phyloP scores from a whole-genome alignment of 768 basidiomycete genomes.

The Pulveroboletus frians region DNA sequence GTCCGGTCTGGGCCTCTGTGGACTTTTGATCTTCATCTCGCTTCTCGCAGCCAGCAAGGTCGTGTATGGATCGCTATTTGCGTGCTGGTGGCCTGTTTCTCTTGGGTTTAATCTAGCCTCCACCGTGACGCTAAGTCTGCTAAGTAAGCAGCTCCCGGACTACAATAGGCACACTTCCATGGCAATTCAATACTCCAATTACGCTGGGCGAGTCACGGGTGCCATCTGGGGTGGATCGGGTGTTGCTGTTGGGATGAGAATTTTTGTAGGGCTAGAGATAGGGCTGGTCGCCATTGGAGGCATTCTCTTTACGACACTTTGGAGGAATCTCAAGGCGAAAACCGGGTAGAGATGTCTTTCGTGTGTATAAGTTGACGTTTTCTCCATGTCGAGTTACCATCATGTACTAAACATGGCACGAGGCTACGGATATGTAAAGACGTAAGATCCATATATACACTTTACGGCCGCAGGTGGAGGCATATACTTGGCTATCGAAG shows the following conservation, averaged over 20 bases:
- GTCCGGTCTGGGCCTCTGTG: conserved; percentile 44
- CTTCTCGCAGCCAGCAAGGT: conserved; percentile 39
- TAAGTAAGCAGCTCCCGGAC: conserved; percentile 59
- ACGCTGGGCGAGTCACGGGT: conserved; percentile 57
- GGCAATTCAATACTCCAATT: conserved; percentile 67
- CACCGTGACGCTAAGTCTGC: conserved; percentile 59
- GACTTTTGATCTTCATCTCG: conserved; percentile 47
- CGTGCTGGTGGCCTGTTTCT: conserved; percentile 47
- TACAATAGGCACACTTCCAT: conserved; percentile 57
- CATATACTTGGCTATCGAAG: background rate
- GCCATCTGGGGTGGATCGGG: conserved; percentile 68
- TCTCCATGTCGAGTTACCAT: too few relatives aligned
- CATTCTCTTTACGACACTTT: conserved; percentile 48
- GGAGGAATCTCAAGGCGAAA: conserved; percentile 63
- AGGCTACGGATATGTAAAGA: too few relatives aligned
- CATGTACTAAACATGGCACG: too few relatives aligned
- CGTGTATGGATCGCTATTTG: conserved; percentile 44
- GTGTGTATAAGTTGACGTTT: background rate
- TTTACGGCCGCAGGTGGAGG: background rate
- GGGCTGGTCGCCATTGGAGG: conserved; percentile 55
- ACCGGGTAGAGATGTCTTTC: conserved; percentile 37
- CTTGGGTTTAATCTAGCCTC: conserved; percentile 71
- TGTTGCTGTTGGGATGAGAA: conserved; percentile 47
- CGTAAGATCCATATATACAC: too few relatives aligned
- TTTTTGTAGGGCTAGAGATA: conserved; percentile 56